Evolutionary conservation across 768 basidiomycete species (phyloP), one percentile per base, ranked within the genome.

Genomic region (Hygrocybe punicea): DNA sequence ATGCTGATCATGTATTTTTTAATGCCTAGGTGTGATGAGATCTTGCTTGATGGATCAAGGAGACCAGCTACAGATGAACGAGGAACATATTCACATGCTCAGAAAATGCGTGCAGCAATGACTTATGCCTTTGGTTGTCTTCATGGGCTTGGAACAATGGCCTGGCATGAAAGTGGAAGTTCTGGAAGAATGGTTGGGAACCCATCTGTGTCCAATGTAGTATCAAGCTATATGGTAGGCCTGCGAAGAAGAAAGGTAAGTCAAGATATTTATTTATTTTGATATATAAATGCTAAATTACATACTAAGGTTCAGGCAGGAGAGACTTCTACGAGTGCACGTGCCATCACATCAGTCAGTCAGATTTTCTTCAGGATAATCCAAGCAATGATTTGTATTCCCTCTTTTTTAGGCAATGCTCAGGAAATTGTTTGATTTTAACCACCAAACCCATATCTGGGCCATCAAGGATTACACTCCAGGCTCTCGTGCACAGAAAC

Each of bases 81-180:
- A 1, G 58, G 48, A 10, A 63, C 67, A 6, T 75, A 69, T 40
- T 52, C 62, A 2, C 69, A 75, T 67, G 72, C 73, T 0, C 73
- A 75, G 55, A 74, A 74, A 44, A 72, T 76, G 65, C 51, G 70
- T 1, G 73, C 72, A 4, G 60, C 67, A 2, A 64, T 67, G 48
- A 71, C 69, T 0, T 68, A 71, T 53, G 60, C 61, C 1, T 74
- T 74, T 57, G 66, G 69, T 2, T 62, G 62, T 11, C 42, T 67
- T 6, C 36, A 57, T 34, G 61, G 64, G 3, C 59, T 62, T 2
- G 60, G 52, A 3, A 58, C 56, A 6, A 48, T 65, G n/a, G 59
- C 63, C 9, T 75, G 74, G 73, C 66, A 71, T 37, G 51, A 59
- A 23, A 61, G 62, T 25, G 63, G 69, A 44, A 58, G 46, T n/a